Conservation (phyloP, 1,284 basidiomycete genomes). For the Thecaphora thlaspeos region DNA sequence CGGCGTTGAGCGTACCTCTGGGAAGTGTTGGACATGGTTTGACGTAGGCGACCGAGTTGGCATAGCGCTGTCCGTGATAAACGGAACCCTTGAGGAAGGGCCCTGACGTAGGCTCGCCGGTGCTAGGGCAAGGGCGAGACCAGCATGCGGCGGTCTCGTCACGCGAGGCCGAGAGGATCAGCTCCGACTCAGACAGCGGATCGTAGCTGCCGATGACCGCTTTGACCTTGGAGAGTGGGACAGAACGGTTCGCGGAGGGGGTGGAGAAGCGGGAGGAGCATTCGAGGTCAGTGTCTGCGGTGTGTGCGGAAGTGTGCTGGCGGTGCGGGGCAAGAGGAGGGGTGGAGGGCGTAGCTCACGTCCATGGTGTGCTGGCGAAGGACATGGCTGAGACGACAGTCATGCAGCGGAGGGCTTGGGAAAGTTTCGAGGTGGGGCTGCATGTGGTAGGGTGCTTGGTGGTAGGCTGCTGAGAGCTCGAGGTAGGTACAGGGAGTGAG, state of each 20-base stretch:
- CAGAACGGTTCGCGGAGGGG: background rate
- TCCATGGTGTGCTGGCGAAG: constrained; percentile 3
- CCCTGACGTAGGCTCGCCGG: background rate
- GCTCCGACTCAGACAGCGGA: constrained; percentile 14
- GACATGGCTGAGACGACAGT: constrained; percentile 11
- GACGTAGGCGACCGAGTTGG: constrained; percentile 23
- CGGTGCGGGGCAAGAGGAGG: background rate
- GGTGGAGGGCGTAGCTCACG: background rate
- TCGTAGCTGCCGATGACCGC: constrained; percentile 12
- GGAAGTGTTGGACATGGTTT: constrained; percentile 1
- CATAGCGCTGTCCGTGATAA: constrained; percentile 15
- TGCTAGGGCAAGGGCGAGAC: constrained; percentile 8
- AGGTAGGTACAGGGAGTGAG: too few relatives aligned
- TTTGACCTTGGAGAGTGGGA: background rate
- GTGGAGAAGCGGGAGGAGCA: constrained; percentile 21
- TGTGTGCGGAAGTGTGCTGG: too few relatives aligned
- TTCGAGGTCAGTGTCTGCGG: too few relatives aligned
- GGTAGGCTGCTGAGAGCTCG: too few relatives aligned
- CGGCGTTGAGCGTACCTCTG: background rate
- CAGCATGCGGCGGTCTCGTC: constrained; percentile 19
- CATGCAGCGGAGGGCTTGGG: too few relatives aligned
- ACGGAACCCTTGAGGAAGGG: constrained; percentile 10
- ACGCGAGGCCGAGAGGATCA: constrained; percentile 26
- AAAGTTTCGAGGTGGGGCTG: too few relatives aligned
- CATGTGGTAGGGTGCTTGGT: too few relatives aligned